Conservation (phyloP, 176 grass and related monocot species). For the Typha latifolia region DNA sequence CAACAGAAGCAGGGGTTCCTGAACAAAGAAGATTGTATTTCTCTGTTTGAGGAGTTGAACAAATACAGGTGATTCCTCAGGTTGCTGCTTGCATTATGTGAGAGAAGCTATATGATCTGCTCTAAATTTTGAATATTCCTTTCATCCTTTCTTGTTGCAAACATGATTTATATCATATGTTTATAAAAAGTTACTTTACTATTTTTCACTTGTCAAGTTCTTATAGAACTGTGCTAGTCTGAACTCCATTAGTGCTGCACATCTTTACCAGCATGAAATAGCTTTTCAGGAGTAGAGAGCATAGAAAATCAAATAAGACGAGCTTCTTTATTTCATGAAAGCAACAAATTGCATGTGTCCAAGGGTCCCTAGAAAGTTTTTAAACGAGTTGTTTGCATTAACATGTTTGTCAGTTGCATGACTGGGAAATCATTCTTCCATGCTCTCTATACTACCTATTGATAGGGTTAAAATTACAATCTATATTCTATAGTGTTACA, state of each 20-base stretch:
- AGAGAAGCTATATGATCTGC: conserved; percentile 12
- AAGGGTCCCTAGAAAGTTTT: not conserved
- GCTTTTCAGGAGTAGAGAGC: not conserved
- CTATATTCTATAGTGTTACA: too few species aligned
- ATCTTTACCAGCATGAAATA: not conserved
- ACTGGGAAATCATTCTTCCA: too few species aligned
- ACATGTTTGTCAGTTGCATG: too few species aligned
- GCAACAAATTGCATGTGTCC: not conserved
- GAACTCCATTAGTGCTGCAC: not conserved
- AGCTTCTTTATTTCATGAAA: not conserved
- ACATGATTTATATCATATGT: not conserved
- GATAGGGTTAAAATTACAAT: too few species aligned
- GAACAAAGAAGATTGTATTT: conserved; percentile 68
- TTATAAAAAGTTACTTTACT: not conserved
- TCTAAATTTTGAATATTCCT: conserved; percentile 4
- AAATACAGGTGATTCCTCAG: conserved; percentile 62
- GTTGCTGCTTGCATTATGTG: conserved; percentile 6
- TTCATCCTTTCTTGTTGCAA: not conserved
- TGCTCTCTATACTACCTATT: too few species aligned
- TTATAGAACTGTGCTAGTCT: not conserved
- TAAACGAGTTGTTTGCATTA: not conserved
- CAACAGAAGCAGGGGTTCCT: conserved; percentile 57
- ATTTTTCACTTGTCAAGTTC: not conserved
- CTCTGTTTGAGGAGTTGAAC: conserved; percentile 80
- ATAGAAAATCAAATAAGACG: not conserved